Evolutionary conservation across 306 rosid genomes (phyloP), one percentile per base, ranked within the genome.

Genomic region (Geum urbanum): DNA sequence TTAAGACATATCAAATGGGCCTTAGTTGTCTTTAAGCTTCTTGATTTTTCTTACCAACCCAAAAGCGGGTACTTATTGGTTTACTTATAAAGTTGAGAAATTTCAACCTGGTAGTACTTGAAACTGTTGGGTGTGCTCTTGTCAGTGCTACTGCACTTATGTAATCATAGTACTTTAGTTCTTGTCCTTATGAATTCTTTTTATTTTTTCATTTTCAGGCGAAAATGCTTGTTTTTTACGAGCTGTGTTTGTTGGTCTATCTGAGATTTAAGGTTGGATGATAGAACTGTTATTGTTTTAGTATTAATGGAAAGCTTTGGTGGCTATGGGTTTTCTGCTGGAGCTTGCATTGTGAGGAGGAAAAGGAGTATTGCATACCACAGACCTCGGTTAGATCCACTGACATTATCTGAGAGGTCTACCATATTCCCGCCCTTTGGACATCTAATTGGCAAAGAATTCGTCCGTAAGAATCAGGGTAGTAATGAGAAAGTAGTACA

Each of bases 361-460:
- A 80, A 77, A 70, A 80, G 87, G 69, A 80, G 85, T 59, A 37
- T 35, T n/a, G 27, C 48, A 15, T 57, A 74, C 12, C 78, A 77
- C 10, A 72, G 69, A 64, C 85, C 83, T 41, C 78, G 76, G 37
- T 67, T 59, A 65, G 67, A 84, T 59, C 71, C 76, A 15, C 76
- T 67, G 16, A 35, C 63, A 11, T 58, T 74, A 58, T 65, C 66
- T 13, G 48, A 58, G 51, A 76, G 53, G 70, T 52, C 32, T 45
- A 24, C 46, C 69, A 5, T 69, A 40, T 60, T 60, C 9, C 66
- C 78, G 27, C 60, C 72, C 54, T 43, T 44, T 15, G 13, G 18
- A 39, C 72, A 52, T 62, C 46, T 54, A 12, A 15, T 57, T 12
- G 48, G 71, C 15, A 57, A 46, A 35, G 80, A 66, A 59, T 43